Conservation (phyloP, 495 filamentous ascomycete genomes). For the Tuber brumale region DNA sequence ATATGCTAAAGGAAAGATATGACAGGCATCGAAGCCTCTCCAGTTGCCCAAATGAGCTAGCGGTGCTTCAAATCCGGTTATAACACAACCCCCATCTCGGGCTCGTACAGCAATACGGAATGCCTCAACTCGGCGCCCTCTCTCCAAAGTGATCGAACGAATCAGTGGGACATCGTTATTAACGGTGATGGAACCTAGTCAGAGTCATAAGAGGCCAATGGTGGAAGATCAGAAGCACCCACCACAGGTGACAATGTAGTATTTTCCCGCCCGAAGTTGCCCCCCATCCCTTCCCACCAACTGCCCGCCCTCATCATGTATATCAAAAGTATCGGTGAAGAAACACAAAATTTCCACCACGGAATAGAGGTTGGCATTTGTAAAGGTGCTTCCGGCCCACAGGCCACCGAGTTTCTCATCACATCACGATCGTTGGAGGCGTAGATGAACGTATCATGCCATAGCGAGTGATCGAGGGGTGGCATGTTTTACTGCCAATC, state of each 20-base stretch:
- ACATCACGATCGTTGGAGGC: constrained; percentile 33
- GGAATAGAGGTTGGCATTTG: constrained; percentile 43
- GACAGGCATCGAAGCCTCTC: too few relatives aligned
- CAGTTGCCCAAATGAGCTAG: too few relatives aligned
- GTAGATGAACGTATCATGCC: constrained; percentile 43
- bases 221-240: not conserved
- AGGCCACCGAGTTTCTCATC: constrained; percentile 39
- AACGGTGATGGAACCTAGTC: constrained; percentile 34
- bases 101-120: constrained; percentile 37
- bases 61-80: too few relatives aligned
- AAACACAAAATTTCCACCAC: constrained; percentile 42
- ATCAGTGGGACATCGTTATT: constrained; percentile 40
- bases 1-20: too few relatives aligned
- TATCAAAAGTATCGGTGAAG: constrained; percentile 21
- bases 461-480: constrained; percentile 24
- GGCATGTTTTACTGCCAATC: too few relatives aligned
- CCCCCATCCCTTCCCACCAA: constrained; percentile 36
- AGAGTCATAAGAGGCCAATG: constrained; percentile 7
- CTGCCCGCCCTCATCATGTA: constrained; percentile 37
- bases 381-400: constrained; percentile 41
- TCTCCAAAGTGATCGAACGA: constrained; percentile 33
- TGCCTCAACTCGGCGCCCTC: not conserved
- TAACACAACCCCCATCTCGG: constrained; percentile 28
- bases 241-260: constrained; percentile 36
- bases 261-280: constrained; percentile 40